Evolutionary conservation across 2,329 filamentous ascomycete genomes (phyloP).

Genomic region (Penicillium sp.): DNA sequence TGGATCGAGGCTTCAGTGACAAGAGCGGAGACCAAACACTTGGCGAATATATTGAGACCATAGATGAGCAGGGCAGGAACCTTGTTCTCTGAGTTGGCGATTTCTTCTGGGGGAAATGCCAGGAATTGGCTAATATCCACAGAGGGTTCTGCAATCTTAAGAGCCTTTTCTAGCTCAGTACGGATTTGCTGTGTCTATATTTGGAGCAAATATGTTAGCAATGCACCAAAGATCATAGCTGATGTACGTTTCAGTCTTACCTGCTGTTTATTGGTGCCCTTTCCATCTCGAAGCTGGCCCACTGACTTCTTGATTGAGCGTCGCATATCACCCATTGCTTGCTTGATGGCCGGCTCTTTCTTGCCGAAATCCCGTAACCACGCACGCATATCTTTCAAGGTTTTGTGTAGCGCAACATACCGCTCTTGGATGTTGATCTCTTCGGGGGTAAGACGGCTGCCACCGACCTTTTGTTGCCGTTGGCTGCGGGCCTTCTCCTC

Average conservation of each 20-base stretch:
- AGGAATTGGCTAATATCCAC: slow-evolving; percentile 60
- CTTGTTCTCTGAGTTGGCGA: slow-evolving; percentile 45
- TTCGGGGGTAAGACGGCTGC: slow-evolving; percentile 30
- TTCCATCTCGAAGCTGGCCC: slow-evolving; percentile 67
- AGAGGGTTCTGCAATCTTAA: slow-evolving; percentile 53
- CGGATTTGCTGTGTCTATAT: slow-evolving; percentile 47
- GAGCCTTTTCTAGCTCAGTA: slow-evolving; percentile 54
- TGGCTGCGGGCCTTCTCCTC: slow-evolving; percentile 31
- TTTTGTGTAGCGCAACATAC: slow-evolving; percentile 62
- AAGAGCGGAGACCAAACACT: slow-evolving; percentile 69
- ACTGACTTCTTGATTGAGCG: slow-evolving; percentile 69
- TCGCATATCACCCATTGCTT: slow-evolving; percentile 68
- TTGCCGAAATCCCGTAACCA: slow-evolving; percentile 57
- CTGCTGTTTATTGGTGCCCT: slow-evolving; percentile 59
- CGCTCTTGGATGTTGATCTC: slow-evolving; percentile 47
- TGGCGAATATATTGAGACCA: slow-evolving; percentile 73
- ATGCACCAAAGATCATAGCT: background rate
- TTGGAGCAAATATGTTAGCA: slow-evolving; percentile 9
- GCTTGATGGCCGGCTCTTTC: slow-evolving; percentile 59
- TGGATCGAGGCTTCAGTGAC: slow-evolving; percentile 65
- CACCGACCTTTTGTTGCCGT: slow-evolving; percentile 31
- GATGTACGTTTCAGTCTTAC: slow-evolving; percentile 35
- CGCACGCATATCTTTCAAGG: slow-evolving; percentile 61
- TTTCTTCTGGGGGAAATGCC: slow-evolving; percentile 41
- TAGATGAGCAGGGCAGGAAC: slow-evolving; percentile 70